Conservation (phyloP, 257 asterid species). For the Euphrasia confusa region DNA sequence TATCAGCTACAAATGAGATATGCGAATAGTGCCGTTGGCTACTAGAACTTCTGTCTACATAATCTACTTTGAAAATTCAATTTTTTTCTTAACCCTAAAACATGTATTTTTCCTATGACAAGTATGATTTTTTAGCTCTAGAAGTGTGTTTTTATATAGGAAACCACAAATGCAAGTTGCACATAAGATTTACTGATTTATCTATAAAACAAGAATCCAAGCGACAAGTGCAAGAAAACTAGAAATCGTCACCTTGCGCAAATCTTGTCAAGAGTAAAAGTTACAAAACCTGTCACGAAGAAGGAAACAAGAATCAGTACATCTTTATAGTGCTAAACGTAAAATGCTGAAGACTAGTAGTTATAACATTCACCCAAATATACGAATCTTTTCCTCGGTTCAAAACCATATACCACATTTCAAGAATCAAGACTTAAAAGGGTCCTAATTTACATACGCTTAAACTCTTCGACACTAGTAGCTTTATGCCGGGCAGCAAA, state of each 20-base stretch:
- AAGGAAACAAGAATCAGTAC: slow-evolving; percentile 18
- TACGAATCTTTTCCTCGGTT: neutral
- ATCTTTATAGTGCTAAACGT: neutral
- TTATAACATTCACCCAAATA: too few species aligned
- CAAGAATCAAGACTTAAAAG: too few species aligned
- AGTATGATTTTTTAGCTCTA: too few species aligned
- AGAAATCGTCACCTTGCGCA: slow-evolving; percentile 55
- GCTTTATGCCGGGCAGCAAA: slow-evolving; percentile 71
- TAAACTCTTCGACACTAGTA: slow-evolving; percentile 60
- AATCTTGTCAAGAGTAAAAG: slow-evolving; percentile 67
- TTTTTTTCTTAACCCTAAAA: too few species aligned
- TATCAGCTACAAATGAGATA: neutral
- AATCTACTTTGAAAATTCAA: too few species aligned
- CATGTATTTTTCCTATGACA: too few species aligned
- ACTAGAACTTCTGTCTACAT: too few species aligned
- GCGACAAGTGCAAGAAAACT: neutral
- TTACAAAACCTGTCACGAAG: slow-evolving; percentile 60
- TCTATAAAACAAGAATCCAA: neutral
- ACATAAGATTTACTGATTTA: neutral
- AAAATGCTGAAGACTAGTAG: neutral
- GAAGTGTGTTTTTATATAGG: neutral
- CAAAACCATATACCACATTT: neutral
- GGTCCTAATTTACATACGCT: slow-evolving; percentile 42
- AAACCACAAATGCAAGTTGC: neutral
- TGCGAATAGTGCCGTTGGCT: neutral